Evolutionary conservation across 176 grass and related monocot species (phyloP), one percentile per base, ranked within the genome.

Genomic region (Bolboschoenus planiculmis): DNA sequence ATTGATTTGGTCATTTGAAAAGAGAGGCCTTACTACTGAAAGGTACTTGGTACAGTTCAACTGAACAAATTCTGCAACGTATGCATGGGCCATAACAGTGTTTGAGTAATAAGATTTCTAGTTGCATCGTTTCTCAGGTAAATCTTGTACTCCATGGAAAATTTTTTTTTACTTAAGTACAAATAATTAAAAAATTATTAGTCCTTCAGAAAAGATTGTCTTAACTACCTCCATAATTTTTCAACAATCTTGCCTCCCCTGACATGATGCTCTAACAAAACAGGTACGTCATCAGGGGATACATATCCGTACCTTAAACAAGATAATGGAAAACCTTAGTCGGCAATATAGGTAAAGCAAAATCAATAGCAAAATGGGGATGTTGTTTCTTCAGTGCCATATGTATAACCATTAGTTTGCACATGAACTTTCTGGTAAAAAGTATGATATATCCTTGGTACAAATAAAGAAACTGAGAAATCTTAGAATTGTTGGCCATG

Each of bases 251-350:
- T 82, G 85, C 92, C 92, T 87, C 89, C 86, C 72, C 61, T 83
- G 84, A 95, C 91, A 87, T 95, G 96, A 63, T 89, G 92, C 48
- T 90, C 76, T 36, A 99, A 81, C 57, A 99, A 80, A 37, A 85
- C 83, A 87, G 89, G 75, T 54, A 95, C 96, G 84, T 99, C 96
- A 81, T 93, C 92, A 39, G 96, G 89, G 85, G 88, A 78, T 81
- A 99, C 93, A 85, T 99, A 99, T 83, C 93, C 96, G 89, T 95
- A 99, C 92, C 96, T 99, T 65, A 26, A 85, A 93, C 72, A 61
- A 82, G 58, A 53, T 23, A 31, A 37, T 15, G 6, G 36, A 76
- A 51, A 76, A 50, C 13, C 31, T 50, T 29, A 44, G 23, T 20
- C 4, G 10, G 16, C 4, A 7, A 40, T 57, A 57, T 80, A 34